phyloP scores from a whole-genome alignment of 2,329 filamentous ascomycete species.

The Septoria linicola region DNA sequence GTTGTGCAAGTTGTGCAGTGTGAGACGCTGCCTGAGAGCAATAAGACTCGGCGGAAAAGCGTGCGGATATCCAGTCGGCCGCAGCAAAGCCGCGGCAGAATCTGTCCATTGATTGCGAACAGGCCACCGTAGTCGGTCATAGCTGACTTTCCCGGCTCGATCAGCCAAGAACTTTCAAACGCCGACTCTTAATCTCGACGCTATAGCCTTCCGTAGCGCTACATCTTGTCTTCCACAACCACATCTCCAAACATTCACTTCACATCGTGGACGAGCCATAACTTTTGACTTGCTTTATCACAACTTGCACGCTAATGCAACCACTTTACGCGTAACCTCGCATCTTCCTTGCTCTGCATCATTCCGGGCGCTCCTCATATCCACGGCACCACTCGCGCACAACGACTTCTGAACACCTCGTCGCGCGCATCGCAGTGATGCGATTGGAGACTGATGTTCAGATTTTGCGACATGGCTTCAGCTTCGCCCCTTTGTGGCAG shows the following conservation, averaged over 20 bases:
- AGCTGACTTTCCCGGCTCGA: too few species aligned
- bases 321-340: conserved; percentile 13
- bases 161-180: not conserved
- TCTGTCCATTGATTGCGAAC: too few species aligned
- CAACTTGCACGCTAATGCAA: conserved; percentile 14
- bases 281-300: conserved; percentile 12
- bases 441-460: conserved; percentile 8
- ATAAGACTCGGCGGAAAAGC: too few species aligned
- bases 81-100: too few species aligned
- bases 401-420: conserved; percentile 12
- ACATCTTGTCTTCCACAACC: conserved; percentile 10
- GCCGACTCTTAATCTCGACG: not conserved
- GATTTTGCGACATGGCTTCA: conserved; percentile 5
- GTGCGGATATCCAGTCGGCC: too few species aligned
- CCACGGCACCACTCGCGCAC: conserved; percentile 2
- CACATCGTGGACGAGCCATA: conserved; percentile 8
- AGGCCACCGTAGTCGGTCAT: too few species aligned
- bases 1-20: too few species aligned
- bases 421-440: conserved; percentile 8
- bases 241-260: conserved; percentile 1
- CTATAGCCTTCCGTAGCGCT: conserved; percentile 3
- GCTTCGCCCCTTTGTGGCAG: not conserved
- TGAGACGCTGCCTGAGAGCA: too few species aligned
- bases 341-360: conserved; percentile 8
- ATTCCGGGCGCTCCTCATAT: not conserved